Base-by-base conservation (phyloP, 176 grass and related monocot species). In the Bothriochloa decipiens region DNA sequence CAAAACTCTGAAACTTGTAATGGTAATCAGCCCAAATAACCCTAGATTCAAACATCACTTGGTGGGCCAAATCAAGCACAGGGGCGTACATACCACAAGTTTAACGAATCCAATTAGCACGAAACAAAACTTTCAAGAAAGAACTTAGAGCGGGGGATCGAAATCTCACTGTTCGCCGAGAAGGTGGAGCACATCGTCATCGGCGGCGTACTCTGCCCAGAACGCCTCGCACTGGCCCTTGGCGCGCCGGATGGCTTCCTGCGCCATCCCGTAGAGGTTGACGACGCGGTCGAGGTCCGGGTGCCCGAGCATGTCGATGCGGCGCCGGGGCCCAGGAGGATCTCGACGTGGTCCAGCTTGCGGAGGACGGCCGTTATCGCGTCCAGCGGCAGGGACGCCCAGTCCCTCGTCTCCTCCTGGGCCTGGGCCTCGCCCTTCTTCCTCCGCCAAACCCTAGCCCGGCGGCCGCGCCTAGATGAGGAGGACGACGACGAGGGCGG, bases 171-270 rank as follows among this genome's bases (percentile, higher is more conserved):
- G 35, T 4, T 79, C 74, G 52, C 36, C 50, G 13, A 88, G 86
- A 58, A 77, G 70, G 41, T 2, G 29, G 47, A 88, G 86, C 23
- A 88, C 28, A 1, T 66, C 80, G 33, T 79, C 65, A 78, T 84
- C 81, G 23, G 60, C 81, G 1, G 71, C 43, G 15, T 88, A 47
- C 46, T 84, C 73, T 8, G 67, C 41, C 39, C 79, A 88, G 53
- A 84, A 88, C 25, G 76, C 66, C 87, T 88, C 74, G 65, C 82
- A 82, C 69, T 20, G 65, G 4, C 74, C 73, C 6, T 29, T 55
- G 40, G 80, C 75, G 63, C 86, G 47, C 26, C 75, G 61, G 74
- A 88, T 62, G 49, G 86, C 80, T 12, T 25, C 70, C 46, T 9
- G 16, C 9, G 80, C 82, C 36, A 82, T 74, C 42, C 26, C 33